Evolutionary conservation across 164 flowering plant species (phyloP), one percentile per base, ranked within the genome.

Genomic region (Nymphaea thermarum): DNA sequence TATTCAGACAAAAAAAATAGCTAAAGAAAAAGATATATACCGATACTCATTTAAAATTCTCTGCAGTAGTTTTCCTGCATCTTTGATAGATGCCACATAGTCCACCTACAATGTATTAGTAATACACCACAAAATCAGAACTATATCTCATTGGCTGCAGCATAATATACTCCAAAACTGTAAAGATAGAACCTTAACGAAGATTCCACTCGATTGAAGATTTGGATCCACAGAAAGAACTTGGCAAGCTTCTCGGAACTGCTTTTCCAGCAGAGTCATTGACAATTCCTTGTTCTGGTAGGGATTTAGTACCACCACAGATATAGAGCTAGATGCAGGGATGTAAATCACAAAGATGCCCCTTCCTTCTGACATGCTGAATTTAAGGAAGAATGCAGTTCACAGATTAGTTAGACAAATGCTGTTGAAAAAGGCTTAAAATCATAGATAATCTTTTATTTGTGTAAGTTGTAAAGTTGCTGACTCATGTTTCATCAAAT

Each of bases 221-320:
- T 87, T 72, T 71, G 83, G 73, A 25, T 83, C 83, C 68, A 72
- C 17, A 66, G 90, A 85, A 67, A 87, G 80, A 7, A 85, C 76
- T 63, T 83, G 88, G 75, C 96, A 87, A 69, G 92, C 94, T 72
- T 92, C 96, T 45, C 85, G 85, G 67, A 84, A 92, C 75, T 85
- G 91, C 69, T 77, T 86, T 67, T 90, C 96, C 65, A 95, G 84
- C 74, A 88, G 77, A 65, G 85, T 73, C 16, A 91, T 68, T 62
- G 93, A 80, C 71, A 95, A 71, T 65, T 87, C 95, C 77, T 81
- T 86, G 79, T 87, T 87, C 68, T 83, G 96, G 71, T 82, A 86
- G 61, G 96, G 94, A 78, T 88, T 92, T 43, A 92, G 92, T 70
- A 88, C 92, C 75, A 92, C 82, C 60, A 84, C 87, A 62, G 57